These are phyloP conservation scores for Phenoliferia sp. DNA, from an alignment of 1,284 basidiomycete genomes.

Conservation along the genomic window DNA sequence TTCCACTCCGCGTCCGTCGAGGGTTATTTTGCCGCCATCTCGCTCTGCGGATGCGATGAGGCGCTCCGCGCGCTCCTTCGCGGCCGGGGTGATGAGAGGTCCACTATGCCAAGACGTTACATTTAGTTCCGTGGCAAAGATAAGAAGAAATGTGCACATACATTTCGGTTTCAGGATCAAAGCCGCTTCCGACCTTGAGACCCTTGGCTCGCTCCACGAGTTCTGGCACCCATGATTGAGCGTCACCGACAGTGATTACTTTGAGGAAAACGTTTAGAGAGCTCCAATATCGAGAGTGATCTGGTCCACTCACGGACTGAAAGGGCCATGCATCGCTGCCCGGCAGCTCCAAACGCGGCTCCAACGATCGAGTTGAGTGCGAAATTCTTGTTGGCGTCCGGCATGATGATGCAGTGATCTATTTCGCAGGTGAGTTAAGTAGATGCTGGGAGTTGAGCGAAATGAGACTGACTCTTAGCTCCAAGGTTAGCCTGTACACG, in stretches of 20 bases:
- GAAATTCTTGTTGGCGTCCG: constrained; percentile 92
- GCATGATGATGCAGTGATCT: constrained; percentile 87
- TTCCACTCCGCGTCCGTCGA: constrained; percentile 72
- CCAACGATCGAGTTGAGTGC: constrained; percentile 90
- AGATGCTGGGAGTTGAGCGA: neutral
- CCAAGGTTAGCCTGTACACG: constrained; percentile 93
- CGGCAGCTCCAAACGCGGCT: constrained; percentile 94
- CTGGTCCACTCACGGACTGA: constrained; percentile 78
- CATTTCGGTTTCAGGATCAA: constrained; percentile 82
- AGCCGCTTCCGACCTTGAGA: constrained; percentile 83
- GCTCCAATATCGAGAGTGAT: no score
- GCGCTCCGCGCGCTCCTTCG: constrained; percentile 70
- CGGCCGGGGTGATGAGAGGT: constrained; percentile 84
- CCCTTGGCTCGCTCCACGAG: constrained; percentile 75
- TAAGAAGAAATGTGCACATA: constrained; percentile 47
- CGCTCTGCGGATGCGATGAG: constrained; percentile 75
- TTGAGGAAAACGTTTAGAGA: constrained; percentile 36
- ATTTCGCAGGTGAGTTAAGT: neutral
- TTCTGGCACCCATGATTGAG: constrained; percentile 79
- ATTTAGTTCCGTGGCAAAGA: neutral
- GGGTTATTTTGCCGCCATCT: constrained; percentile 80
- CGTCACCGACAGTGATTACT: constrained; percentile 78
- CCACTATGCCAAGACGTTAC: constrained; percentile 56
- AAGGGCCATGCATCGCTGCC: constrained; percentile 93
- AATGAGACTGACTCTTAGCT: constrained; percentile 62